Evolutionary conservation across 768 basidiomycete species (phyloP), one percentile per base, ranked within the genome.

Genomic region (Postia placenta): DNA sequence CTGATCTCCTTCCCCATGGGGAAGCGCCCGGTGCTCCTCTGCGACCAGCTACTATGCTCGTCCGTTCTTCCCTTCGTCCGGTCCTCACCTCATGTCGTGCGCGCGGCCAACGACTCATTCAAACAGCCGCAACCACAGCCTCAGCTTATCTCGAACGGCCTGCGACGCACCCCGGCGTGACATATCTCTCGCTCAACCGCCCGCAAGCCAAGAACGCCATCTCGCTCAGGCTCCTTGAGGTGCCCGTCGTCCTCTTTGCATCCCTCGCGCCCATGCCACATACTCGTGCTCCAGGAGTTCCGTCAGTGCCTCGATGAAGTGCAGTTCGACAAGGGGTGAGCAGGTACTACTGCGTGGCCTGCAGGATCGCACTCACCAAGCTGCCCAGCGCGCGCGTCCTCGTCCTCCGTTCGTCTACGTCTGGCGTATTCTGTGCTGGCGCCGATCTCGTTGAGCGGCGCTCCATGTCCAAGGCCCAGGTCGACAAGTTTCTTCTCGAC

Each of bases 131-230:
- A 2, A 57, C 50, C 24, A 51, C 36, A 15, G 20, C 51, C 47
- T 69, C 71, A 49, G 73, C 65, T 11, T 73, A 66, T 56, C 67
- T 87, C 23, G 75, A 84, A 59, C 73, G 74, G 17, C 60, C 80
- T 14, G 55, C 64, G 24, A 72, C 74, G 14, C 71, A 79, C 55
- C 79, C 81, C 6, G 88, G 89, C 6, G 74, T 92, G 43, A 73
- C 78, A 17, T 85, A 76, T 56, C 73, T 94, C 17, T 79, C 80
- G n/a, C 78, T 94, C 50, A 87, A 93, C 61, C 74, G 88, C 51
- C 87, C 90, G 6, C 75, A 85, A 56, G 83, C 79, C 58, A 92
- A 83, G 75, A 95, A 95, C 69, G 90, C 92, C 19, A 88, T 95
- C 39, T 92, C 90, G 2, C 67, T 80, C 52, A 69, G 70, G 28